Base-by-base conservation (phyloP, 2,329 filamentous ascomycete species). In the Arthroderma sp. region DNA sequence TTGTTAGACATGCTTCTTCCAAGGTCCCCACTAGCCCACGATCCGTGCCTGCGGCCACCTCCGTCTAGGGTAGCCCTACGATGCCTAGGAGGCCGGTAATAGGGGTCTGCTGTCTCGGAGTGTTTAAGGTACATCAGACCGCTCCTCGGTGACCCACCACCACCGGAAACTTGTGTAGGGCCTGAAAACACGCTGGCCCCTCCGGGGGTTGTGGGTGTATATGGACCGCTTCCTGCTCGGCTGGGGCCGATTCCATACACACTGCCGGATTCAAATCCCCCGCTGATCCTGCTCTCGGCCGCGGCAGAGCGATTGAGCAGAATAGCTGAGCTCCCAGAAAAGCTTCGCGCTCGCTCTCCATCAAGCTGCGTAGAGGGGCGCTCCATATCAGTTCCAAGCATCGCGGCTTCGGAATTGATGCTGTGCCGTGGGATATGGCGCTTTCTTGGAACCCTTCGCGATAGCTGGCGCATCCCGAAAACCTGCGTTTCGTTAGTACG, bases 401-500 rank as follows among this genome's bases (percentile, higher is more conserved):
- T 95, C 11, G 80, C 84, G 31, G 83, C 76, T 51, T 80, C 86
- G 4, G 86, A 94, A 43, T 84, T 74, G 61, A 91, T 83, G 58
- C 86, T 95, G 55, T 83, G 80, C 48, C 86, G 77, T 5, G 82
- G 81, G 27, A 74, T 71, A 10, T 75, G 77, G 43, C 72, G 74
- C 48, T 75, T 77, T 40, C 77, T 77, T 47, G 77, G 77, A 50
- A 75, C 69, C 40, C 87, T 79, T 50, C 83, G 78, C 8, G 85
- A 85, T 36, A 95, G 70, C 61, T 95, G 87, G 39, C 88, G 83
- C 74, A 88, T 86, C 42, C 88, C 88, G 58, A 95, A 93, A 38
- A 88, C 85, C 65, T 68, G 50, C n/a, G 22, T 6, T 3, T 38
- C 15, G 8, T 41, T 29, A 43, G 43, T 33, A 47, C 38, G 42